Evolutionary conservation across 225 moss, liverwort and hornwort genomes (phyloP), one percentile per base, ranked within the genome.

Genomic region (Sphagnum tenellum): DNA sequence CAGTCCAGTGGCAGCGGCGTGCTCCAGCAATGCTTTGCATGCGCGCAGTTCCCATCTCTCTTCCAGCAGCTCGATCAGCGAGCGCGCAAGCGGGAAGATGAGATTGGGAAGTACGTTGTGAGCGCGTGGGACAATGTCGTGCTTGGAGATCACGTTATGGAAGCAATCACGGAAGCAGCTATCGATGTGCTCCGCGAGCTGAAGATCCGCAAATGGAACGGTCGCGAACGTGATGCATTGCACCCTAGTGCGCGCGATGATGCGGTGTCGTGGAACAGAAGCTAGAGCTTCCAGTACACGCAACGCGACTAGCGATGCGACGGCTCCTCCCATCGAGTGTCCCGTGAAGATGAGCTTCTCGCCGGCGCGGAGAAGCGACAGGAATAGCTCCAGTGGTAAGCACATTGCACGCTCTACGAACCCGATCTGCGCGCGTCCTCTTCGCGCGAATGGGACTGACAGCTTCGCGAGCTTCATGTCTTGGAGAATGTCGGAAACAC

Each of bases 291-390:
- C 77, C 29, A 81, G 68, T 2, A 81, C 71, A 49, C 81, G 70
- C 5, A 81, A 65, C 11, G 68, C 65, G 4, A 67, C 59, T 9
- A 81, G 66, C 11, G 81, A 77, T 47, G 77, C 48, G 5, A 81
- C 81, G 3, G 81, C 81, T 6, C 77, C 81, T 62, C 77, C 81
- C 65, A 77, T 47, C 1, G 81, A 81, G 58, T 81, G 81, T 3
- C 81, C 81, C 5, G 81, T 81, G 59, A 81, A 81, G 48, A 81
- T 62, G 12, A 81, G 67, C 9, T 69, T 74, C 66, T 81, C 81
- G 2, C 81, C 77, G 29, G 77, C 68, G n/a, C 77, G 59, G 60
- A 81, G 67, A 44, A 81, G 74, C 4, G 49, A 54, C 6, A 73
- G 46, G 46, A 81, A 81, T 61, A 71, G 60, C n/a, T 81, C 67